Percentiles rank a stretch among this genome's conserved stretches.
Evolutionary conservation across 1,284 basidiomycete genomes (phyloP).

Genomic region (Retiboletus flavoniger): DNA sequence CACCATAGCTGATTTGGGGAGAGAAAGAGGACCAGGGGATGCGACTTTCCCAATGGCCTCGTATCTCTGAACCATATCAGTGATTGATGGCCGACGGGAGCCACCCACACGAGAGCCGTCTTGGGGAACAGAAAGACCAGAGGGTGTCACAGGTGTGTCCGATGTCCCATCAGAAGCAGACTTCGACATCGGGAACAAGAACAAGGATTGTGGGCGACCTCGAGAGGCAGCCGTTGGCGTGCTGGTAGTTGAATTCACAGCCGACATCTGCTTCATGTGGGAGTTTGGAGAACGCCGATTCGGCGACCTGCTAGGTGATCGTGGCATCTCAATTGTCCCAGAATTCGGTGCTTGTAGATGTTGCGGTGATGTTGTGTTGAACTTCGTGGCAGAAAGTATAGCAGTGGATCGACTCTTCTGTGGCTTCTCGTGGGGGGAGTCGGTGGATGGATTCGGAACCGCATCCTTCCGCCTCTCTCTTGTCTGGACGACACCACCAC

Average conservation of each 20-base stretch:
- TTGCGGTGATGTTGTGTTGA: constrained; percentile 33
- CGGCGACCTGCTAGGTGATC: constrained; percentile 34
- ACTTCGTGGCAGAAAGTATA: constrained; percentile 18
- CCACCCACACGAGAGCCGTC: constrained; percentile 39
- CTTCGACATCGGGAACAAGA: constrained; percentile 60
- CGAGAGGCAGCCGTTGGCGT: constrained; percentile 34
- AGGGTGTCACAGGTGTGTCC: constrained; percentile 32
- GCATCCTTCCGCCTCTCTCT: constrained; percentile 41
- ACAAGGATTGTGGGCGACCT: constrained; percentile 72
- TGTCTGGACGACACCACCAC: constrained; percentile 46
- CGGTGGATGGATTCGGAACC: constrained; percentile 16
- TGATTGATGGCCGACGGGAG: constrained; percentile 67
- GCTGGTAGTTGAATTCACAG: constrained; percentile 25
- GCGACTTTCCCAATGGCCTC: constrained; percentile 54
- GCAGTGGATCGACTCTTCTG: constrained; percentile 23
- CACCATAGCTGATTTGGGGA: constrained; percentile 34
- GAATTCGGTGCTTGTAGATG: constrained; percentile 26
- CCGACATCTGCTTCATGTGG: constrained; percentile 31
- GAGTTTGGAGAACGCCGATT: constrained; percentile 26
- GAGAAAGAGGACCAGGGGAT: constrained; percentile 32
- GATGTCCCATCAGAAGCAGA: constrained; percentile 38
- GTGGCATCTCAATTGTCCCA: constrained; percentile 19
- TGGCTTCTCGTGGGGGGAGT: constrained; percentile 21
- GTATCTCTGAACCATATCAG: constrained; percentile 77
- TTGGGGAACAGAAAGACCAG: constrained; percentile 44